These are phyloP conservation scores for Gnaphalium uliginosum DNA, from an alignment of 129 eudicot genomes.

Conservation along the genomic window DNA sequence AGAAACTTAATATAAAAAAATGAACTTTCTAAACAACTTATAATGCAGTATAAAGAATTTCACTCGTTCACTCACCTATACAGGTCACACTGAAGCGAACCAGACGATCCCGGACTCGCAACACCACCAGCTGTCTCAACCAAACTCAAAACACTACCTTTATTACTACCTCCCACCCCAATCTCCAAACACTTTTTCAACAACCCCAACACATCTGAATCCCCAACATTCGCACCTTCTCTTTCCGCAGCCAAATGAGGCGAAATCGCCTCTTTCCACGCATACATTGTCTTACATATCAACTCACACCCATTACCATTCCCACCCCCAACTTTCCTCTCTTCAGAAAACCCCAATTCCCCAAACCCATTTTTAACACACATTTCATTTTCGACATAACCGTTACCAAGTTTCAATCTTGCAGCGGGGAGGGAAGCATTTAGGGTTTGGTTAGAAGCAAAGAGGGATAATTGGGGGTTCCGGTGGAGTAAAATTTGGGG, in stretches of 20 bases:
- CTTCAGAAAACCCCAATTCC: slow-evolving; percentile 46
- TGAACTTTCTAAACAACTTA: not conserved
- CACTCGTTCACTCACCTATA: slow-evolving; percentile 50
- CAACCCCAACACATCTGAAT: slow-evolving; percentile 53
- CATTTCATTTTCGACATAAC: not conserved
- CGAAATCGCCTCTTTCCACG: slow-evolving; percentile 93
- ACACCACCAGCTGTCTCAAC: slow-evolving; percentile 99
- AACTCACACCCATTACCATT: slow-evolving; percentile 41
- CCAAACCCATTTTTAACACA: slow-evolving; percentile 31
- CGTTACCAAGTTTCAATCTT: slow-evolving; percentile 8
- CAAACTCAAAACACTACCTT: slow-evolving; percentile 46
- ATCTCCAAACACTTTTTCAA: slow-evolving; percentile 60
- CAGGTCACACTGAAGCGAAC: slow-evolving; percentile 92
- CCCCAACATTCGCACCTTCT: slow-evolving; percentile 60
- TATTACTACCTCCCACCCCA: slow-evolving; percentile 26
- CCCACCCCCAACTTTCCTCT: slow-evolving; percentile 41
- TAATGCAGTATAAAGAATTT: not conserved
- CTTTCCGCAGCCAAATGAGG: slow-evolving; percentile 88
- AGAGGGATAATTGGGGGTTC: slow-evolving; percentile 16
- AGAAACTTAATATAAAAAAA: not conserved
- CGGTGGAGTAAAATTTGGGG: slow-evolving; percentile 45
- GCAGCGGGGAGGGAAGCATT: slow-evolving; percentile 53
- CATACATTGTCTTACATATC: slow-evolving; percentile 81
- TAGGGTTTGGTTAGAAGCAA: slow-evolving; percentile 59
- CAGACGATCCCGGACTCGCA: slow-evolving; percentile 93